These are phyloP conservation scores for Stachybotrys elegans DNA, from an alignment of 2,329 filamentous ascomycete species.

Conservation along the genomic window DNA sequence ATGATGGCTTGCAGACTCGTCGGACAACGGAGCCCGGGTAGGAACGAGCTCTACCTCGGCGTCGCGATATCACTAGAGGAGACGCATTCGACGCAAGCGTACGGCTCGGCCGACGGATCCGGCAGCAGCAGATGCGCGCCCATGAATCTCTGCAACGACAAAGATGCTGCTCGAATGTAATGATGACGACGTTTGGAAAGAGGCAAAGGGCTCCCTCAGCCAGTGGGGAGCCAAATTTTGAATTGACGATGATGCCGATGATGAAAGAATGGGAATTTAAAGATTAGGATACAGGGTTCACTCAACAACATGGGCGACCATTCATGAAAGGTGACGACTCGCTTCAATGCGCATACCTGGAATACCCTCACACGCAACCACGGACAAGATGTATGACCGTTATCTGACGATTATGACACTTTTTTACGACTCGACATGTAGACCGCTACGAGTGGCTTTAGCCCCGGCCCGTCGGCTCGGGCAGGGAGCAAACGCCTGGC, in stretches of 20 bases:
- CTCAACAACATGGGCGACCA: slow-evolving; percentile 36
- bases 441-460: slow-evolving; percentile 33
- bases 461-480: slow-evolving; percentile 7
- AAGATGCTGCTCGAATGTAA: background rate
- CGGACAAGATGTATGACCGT: slow-evolving; percentile 28
- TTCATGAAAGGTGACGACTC: slow-evolving; percentile 27
- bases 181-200: slow-evolving; percentile 10
- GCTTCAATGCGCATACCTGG: slow-evolving; percentile 21
- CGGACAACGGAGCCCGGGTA: slow-evolving; percentile 35
- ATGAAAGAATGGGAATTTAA: slow-evolving; percentile 34
- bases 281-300: slow-evolving; percentile 34
- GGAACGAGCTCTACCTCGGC: slow-evolving; percentile 27
- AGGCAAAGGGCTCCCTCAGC: slow-evolving; percentile 3
- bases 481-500: background rate
- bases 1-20: slow-evolving; percentile 30
- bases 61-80: slow-evolving; percentile 33
- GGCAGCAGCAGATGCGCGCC: too few relatives aligned
- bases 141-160: too few relatives aligned
- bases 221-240: background rate
- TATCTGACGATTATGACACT: slow-evolving; percentile 42
- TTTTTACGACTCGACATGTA: slow-evolving; percentile 43
- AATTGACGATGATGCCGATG: slow-evolving; percentile 34
- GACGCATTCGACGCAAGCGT: too few relatives aligned
- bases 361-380: slow-evolving; percentile 24
- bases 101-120: too few relatives aligned